Base-by-base conservation (phyloP, 1,284 basidiomycete species). In the Cronartium quercuum region DNA sequence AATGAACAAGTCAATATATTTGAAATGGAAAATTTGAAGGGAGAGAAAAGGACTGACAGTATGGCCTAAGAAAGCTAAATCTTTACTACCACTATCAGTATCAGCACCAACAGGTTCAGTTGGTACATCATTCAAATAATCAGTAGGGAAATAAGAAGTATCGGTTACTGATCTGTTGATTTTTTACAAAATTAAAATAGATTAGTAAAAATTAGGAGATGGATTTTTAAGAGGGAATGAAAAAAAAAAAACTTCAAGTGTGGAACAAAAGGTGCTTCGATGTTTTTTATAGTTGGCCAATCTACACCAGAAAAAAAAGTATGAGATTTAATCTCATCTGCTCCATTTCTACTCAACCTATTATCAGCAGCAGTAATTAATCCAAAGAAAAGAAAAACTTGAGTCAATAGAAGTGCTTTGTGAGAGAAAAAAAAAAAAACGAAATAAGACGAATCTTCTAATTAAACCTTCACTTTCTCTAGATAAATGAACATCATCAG, bases 71-170 rank as follows among this genome's bases (percentile, higher is more conserved):
- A 96, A 96, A 29, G 94, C 93, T 70, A 96, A 86, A 82, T 94
- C 91, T 82, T 94, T 84, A 76, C 91, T 91, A 68, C 90, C 88
- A 76, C 89, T 88, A 65, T 88, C 84, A 34, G 87, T 86, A 79
- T 90, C 89, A 13, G 87, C 86, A 76, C 85, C 86, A 63, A 87
- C 87, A 21, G 90, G 85, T 77, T 91, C 88, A 76, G 93, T 85
- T 0, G 86, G 84, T 13, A 91, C 88, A 80, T 93, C 89, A 77
- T 91, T 89, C 75, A 96, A 88, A 81, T 98, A 95, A 78, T 98
- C 94, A 29, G 92, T 94, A 0, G 94, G 94, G 88, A 97, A 98
- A 84, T 97, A 97, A 7, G 89, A 91, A 1, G 94, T 97, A 81
- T 97, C 94, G 29, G 93, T 96, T 80, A 92, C 90, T 40, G 91